Evolutionary conservation across 1,284 basidiomycete species (phyloP).

Genomic region (Ustilago xerochloae): DNA sequence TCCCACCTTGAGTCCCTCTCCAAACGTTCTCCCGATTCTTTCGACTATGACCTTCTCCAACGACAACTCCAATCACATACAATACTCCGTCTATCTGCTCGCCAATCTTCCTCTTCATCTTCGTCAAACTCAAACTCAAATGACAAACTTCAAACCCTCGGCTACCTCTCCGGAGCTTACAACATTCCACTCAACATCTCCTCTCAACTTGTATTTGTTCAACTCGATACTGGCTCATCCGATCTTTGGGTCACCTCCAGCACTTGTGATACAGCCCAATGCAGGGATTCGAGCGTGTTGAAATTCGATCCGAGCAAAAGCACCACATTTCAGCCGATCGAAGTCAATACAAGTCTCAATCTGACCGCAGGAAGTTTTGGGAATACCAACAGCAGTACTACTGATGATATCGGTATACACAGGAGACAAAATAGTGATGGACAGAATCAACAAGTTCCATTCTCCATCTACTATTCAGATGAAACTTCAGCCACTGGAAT

Average conservation of each 20-base stretch:
- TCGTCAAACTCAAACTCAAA: slow-evolving; percentile 12
- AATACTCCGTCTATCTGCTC: not conserved
- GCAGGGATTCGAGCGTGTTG: slow-evolving; percentile 12
- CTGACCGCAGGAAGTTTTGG: slow-evolving; percentile 12
- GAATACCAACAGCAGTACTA: not conserved
- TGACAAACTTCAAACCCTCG: slow-evolving; percentile 36
- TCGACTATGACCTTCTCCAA: not conserved
- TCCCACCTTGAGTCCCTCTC: not conserved
- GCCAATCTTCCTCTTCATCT: not conserved
- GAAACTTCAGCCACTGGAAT: slow-evolving; percentile 20
- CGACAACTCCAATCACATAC: not conserved
- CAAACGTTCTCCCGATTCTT: too few species aligned
- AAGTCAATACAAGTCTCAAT: slow-evolving; percentile 12
- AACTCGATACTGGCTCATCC: slow-evolving; percentile 52
- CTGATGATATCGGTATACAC: not conserved
- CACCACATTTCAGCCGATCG: slow-evolving; percentile 6
- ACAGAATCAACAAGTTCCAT: slow-evolving; percentile 20
- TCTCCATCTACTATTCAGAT: slow-evolving; percentile 37
- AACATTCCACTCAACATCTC: slow-evolving; percentile 40
- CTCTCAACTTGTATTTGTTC: slow-evolving; percentile 47
- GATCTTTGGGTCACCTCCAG: slow-evolving; percentile 52
- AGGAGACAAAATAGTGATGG: not conserved
- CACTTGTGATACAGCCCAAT: slow-evolving; percentile 17
- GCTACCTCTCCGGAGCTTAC: slow-evolving; percentile 36
- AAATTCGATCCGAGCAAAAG: slow-evolving; percentile 33